These are phyloP conservation scores for Cyberlindnera saturnus DNA, from an alignment of 805 yeast species.

Conservation along the genomic window DNA sequence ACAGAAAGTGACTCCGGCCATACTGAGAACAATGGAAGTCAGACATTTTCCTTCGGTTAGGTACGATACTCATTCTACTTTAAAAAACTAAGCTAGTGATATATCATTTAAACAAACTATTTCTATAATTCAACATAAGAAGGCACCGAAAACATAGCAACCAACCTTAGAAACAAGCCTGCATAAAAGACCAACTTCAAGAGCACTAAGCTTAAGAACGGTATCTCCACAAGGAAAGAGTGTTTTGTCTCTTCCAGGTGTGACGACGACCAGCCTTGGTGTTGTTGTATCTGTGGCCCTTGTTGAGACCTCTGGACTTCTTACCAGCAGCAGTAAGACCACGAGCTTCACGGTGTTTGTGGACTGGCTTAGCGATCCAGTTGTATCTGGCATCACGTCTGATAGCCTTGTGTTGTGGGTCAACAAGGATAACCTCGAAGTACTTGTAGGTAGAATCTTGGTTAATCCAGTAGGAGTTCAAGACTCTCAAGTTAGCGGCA, in stretches of 20 bases:
- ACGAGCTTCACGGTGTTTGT: constrained; percentile 99
- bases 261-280: constrained; percentile 98
- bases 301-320: constrained; percentile 99
- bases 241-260: constrained; percentile 99
- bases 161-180: neutral
- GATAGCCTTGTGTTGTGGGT: constrained; percentile 97
- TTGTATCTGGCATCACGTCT: constrained; percentile 97
- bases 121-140: no score
- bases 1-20: no score
- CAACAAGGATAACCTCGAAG: constrained; percentile 96
- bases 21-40: no score
- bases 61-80: neutral
- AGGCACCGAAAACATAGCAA: no score
- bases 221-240: constrained; percentile 99
- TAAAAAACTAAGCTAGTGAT: neutral
- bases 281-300: constrained; percentile 99
- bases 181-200: neutral
- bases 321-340: constrained; percentile 97
- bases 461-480: constrained; percentile 99
- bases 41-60: neutral
- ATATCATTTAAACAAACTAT: neutral
- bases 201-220: constrained; percentile 34
- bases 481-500: constrained; percentile 97
- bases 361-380: constrained; percentile 99
- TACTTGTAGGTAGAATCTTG: constrained; percentile 99